Base-by-base conservation (phyloP, 1,284 basidiomycete genomes). In the Ganoderma lingzhi region DNA sequence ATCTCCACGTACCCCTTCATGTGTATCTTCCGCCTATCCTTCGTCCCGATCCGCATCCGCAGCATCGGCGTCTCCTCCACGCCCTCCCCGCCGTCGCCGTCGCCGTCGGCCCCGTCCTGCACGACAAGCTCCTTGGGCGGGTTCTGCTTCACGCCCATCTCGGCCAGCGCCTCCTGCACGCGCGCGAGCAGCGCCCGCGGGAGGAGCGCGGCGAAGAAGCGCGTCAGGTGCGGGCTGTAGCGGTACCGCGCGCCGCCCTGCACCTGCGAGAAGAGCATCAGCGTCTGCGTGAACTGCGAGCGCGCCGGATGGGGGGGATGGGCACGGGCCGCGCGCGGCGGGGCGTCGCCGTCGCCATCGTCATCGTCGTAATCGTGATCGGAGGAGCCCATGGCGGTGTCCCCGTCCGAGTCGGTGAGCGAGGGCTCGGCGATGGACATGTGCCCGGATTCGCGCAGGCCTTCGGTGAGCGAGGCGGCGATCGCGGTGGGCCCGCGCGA, bases 1-100 rank as follows among this genome's bases (percentile, higher is more conserved):
- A 93, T 80, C 64, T 87, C 85, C 3, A 93, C 84, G 87, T 89
- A 92, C 3, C 92, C 92, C 73, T 91, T 91, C 80, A 88, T 92
- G 74, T 83, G 76, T 70, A 89, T 82, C 74, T 85, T 88, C 58
- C 92, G 81, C 62, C 79, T 80, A 76, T 93, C 92, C 70, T 83
- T 86, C 0, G 90, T 90, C 1, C 90, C 91, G 23, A 93, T 84
- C 2, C 90, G 84, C 62, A 93, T 79, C n/a, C 83, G 81, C 19
- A 83, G 73, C 75, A 66, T 72, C 70, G 64, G 69, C 66, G 3
- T 71, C 76, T 63, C 68, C 23, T 63, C 62, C 10, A 63, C 53
- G 64, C 23, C 48, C 9, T 9, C 48, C n/a, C 2, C 48, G 10
- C 23, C 23, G 23, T 28, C 68, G 14, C 62, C 62, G 76, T 62